These are phyloP conservation scores for Solanum sejunctum DNA, from an alignment of 257 asterid genomes.

Conservation along the genomic window DNA sequence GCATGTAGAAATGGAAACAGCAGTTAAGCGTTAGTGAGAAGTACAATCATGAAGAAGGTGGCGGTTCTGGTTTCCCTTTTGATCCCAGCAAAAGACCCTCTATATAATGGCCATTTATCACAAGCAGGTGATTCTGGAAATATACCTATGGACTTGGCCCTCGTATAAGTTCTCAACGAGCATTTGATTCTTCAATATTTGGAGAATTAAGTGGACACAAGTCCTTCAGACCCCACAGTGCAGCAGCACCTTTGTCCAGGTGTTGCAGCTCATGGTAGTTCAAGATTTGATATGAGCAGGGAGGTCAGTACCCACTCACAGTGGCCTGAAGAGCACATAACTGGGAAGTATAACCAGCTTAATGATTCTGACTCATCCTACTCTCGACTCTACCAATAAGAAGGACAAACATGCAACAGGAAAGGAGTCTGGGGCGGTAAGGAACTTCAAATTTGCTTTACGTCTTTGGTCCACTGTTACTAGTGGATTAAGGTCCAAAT, in stretches of 20 bases:
- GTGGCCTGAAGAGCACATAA: constrained; percentile 25
- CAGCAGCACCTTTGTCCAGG: constrained; percentile 46
- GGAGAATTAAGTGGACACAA: constrained; percentile 37
- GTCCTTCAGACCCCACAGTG: constrained; percentile 35
- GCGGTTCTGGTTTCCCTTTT: constrained; percentile 36
- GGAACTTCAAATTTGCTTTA: background rate
- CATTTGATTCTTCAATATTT: constrained; percentile 26
- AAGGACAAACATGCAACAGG: constrained; percentile 28
- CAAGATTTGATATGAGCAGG: constrained; percentile 56
- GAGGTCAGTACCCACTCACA: constrained; percentile 26
- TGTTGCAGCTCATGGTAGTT: constrained; percentile 51
- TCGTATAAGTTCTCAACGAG: constrained; percentile 10
- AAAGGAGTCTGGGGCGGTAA: constrained; percentile 32
- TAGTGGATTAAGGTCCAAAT: background rate
- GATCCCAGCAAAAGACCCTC: constrained; percentile 29
- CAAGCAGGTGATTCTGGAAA: constrained; percentile 23
- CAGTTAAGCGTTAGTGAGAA: constrained; percentile 45
- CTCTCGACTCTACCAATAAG: constrained; percentile 30
- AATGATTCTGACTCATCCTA: constrained; percentile 47
- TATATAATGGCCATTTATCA: constrained; percentile 14
- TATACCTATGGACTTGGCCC: constrained; percentile 9
- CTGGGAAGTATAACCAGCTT: constrained; percentile 24
- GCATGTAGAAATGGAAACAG: constrained; percentile 38
- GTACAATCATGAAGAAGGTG: constrained; percentile 36
- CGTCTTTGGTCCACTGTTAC: background rate